Percentiles rank a stretch among this genome's conserved stretches.
These are phyloP conservation scores for Nigrospora oryzae DNA, from an alignment of 2,329 filamentous ascomycete species.

Conservation along the genomic window DNA sequence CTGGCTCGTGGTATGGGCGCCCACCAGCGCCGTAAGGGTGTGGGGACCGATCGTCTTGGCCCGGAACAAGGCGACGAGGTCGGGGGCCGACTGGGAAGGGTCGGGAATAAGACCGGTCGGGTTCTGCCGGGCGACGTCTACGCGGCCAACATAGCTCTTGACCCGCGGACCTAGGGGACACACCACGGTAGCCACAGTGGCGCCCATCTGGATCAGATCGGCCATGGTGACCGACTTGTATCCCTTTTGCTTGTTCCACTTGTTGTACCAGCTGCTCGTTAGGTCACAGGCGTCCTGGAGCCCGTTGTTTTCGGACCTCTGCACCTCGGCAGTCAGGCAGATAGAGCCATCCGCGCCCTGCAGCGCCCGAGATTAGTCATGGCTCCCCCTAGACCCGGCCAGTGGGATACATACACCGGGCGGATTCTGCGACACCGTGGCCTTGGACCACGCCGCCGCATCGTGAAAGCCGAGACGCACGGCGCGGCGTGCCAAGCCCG, in stretches of 20 bases:
- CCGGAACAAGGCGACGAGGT: slow-evolving; percentile 37
- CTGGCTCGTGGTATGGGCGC: slow-evolving; percentile 43
- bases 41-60: slow-evolving; percentile 43
- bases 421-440: slow-evolving; percentile 14
- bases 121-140: slow-evolving; percentile 30
- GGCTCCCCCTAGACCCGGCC: slow-evolving; percentile 11
- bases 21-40: slow-evolving; percentile 44
- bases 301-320: slow-evolving; percentile 34
- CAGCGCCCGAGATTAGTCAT: too few relatives aligned
- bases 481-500: slow-evolving; percentile 31
- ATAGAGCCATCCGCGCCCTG: slow-evolving; percentile 37
- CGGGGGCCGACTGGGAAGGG: slow-evolving; percentile 32
- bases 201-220: slow-evolving; percentile 46
- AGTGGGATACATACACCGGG: not conserved
- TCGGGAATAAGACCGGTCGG: slow-evolving; percentile 34
- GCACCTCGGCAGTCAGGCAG: slow-evolving; percentile 29
- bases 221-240: slow-evolving; percentile 35
- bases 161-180: slow-evolving; percentile 36
- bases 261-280: slow-evolving; percentile 28
- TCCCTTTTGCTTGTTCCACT: slow-evolving; percentile 15
- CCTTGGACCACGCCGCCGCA: slow-evolving; percentile 32
- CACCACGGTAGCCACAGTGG: slow-evolving; percentile 38
- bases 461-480: slow-evolving; percentile 41
- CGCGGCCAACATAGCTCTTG: slow-evolving; percentile 41
- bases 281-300: slow-evolving; percentile 32